phyloP scores from a whole-genome alignment of 2,329 filamentous ascomycete genomes.

The Podosphaera xanthii region DNA sequence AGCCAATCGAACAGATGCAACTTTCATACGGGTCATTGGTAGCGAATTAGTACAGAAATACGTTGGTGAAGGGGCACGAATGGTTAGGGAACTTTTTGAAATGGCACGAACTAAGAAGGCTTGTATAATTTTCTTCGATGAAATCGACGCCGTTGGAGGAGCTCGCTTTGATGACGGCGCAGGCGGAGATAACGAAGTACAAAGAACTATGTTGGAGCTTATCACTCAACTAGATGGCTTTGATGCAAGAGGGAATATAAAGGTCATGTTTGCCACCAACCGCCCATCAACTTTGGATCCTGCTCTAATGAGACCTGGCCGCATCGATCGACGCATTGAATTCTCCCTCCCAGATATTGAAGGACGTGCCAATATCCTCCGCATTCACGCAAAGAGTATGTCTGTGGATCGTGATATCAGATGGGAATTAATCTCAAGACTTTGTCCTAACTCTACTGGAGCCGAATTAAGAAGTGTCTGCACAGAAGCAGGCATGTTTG shows the following conservation, averaged over 20 bases:
- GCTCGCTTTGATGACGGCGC: slow-evolving; percentile 93
- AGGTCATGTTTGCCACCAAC: slow-evolving; percentile 99
- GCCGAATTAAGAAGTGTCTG: slow-evolving; percentile 91
- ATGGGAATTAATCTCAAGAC: slow-evolving; percentile 92
- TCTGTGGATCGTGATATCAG: slow-evolving; percentile 95
- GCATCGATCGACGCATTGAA: slow-evolving; percentile 97
- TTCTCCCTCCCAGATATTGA: slow-evolving; percentile 95
- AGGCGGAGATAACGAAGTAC: slow-evolving; percentile 91
- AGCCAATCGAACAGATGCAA: slow-evolving; percentile 92
- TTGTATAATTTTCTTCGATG: slow-evolving; percentile 99
- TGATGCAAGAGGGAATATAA: slow-evolving; percentile 92
- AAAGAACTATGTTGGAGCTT: slow-evolving; percentile 91
- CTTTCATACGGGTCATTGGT: slow-evolving; percentile 95
- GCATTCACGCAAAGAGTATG: slow-evolving; percentile 99
- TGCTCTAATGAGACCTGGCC: slow-evolving; percentile 88
- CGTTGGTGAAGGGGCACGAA: slow-evolving; percentile 89
- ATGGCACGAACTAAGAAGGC: slow-evolving; percentile 99
- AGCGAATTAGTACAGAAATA: slow-evolving; percentile 98
- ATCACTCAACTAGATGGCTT: slow-evolving; percentile 96
- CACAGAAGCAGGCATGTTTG: slow-evolving; percentile 97
- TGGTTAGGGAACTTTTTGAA: slow-evolving; percentile 97
- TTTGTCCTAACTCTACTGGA: slow-evolving; percentile 93
- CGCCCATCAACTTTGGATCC: slow-evolving; percentile 85
- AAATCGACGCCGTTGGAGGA: slow-evolving; percentile 89
- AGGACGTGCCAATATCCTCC: slow-evolving; percentile 87